Evolutionary conservation across 1,284 basidiomycete species (phyloP).

Genomic region (Somion occarium): DNA sequence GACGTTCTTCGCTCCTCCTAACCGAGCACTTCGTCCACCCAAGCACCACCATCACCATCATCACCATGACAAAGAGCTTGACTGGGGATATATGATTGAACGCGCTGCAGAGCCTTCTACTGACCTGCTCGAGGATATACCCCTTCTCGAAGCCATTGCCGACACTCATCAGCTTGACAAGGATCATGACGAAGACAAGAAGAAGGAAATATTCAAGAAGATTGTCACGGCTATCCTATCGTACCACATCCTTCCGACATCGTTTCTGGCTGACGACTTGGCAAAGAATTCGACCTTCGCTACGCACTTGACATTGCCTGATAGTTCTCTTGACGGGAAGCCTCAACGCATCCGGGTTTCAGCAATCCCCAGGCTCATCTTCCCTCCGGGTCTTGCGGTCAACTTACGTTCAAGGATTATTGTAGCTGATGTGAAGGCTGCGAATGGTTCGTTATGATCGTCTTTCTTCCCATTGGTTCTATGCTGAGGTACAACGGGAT

Average conservation of each 20-base stretch:
- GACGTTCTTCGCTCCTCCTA: conserved; percentile 51
- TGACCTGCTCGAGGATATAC: conserved; percentile 17
- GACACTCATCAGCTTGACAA: conserved; percentile 18
- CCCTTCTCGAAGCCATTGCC: conserved; percentile 19
- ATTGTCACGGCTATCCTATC: conserved; percentile 53
- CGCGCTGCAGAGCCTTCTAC: conserved; percentile 2
- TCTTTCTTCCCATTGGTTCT: too few species aligned
- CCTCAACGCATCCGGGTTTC: conserved; percentile 49
- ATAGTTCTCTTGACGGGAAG: conserved; percentile 48
- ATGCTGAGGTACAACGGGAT: too few species aligned
- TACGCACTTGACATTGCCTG: conserved; percentile 48
- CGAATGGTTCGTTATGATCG: conserved; percentile 42
- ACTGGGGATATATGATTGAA: conserved; percentile 8
- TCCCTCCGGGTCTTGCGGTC: conserved; percentile 33
- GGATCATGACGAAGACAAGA: conserved; percentile 36
- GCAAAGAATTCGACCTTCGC: conserved; percentile 56
- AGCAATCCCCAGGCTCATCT: conserved; percentile 24
- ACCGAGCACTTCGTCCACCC: conserved; percentile 33
- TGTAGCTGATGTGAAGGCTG: conserved; percentile 37
- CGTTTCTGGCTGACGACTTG: conserved; percentile 37
- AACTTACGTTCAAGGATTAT: conserved; percentile 55
- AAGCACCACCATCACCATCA: conserved; percentile 19
- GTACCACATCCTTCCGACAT: conserved; percentile 58
- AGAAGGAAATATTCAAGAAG: conserved; percentile 49
- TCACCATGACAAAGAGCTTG: conserved; percentile 7